A percentile compares a stretch with the other conserved stretches of the same genome.
Evolutionary conservation across 768 basidiomycete species (phyloP).

Genomic region (Tremella mesenterica): DNA sequence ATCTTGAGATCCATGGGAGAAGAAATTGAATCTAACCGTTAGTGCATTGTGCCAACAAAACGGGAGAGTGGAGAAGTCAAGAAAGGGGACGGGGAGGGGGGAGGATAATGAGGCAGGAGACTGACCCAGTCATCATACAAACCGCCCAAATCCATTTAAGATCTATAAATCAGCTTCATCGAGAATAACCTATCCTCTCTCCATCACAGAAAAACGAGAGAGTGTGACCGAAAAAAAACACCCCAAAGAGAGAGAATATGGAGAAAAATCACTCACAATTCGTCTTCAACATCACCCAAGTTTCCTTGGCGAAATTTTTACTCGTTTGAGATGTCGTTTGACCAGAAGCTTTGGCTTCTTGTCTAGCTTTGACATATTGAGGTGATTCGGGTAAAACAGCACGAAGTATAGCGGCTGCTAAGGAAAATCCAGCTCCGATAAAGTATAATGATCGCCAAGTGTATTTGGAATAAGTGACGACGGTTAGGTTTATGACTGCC

Average conservation of each 20-base stretch:
- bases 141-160: slow-evolving; percentile 71
- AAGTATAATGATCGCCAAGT: slow-evolving; percentile 77
- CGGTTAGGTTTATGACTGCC: slow-evolving; percentile 66
- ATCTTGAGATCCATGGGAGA: slow-evolving; percentile 57
- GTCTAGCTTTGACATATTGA: slow-evolving; percentile 57
- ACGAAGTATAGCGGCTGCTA: slow-evolving; percentile 62
- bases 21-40: slow-evolving; percentile 70
- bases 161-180: too few relatives aligned
- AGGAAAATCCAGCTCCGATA: slow-evolving; percentile 61
- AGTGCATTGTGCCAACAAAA: too few relatives aligned
- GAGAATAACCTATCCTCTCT: too few relatives aligned
- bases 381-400: slow-evolving; percentile 67
- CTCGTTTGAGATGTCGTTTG: slow-evolving; percentile 52
- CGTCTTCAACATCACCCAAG: slow-evolving; percentile 63
- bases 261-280: slow-evolving; percentile 49
- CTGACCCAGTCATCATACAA: slow-evolving; percentile 69
- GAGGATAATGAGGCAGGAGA: too few relatives aligned
- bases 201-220: too few relatives aligned
- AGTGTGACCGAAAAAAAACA: too few relatives aligned
- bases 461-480: slow-evolving; percentile 45
- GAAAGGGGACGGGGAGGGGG: too few relatives aligned
- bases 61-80: not conserved
- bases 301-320: slow-evolving; percentile 62
- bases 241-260: not conserved
- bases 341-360: slow-evolving; percentile 49